These are phyloP conservation scores for Coemansia sp. DNA, from an alignment of 192 early-diverging fungal genomes.

Conservation along the genomic window DNA sequence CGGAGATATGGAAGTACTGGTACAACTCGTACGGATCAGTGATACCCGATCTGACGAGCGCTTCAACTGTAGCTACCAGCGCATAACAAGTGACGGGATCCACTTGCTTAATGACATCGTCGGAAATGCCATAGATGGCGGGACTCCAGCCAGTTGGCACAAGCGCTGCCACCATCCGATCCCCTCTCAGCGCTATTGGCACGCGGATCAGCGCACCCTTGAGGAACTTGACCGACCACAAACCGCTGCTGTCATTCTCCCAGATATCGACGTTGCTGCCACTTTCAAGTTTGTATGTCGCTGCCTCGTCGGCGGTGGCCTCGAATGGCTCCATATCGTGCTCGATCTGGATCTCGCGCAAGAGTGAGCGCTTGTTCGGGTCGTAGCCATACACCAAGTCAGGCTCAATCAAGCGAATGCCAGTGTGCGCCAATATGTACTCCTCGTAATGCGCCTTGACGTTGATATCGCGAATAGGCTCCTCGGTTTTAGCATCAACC, in stretches of 20 bases:
- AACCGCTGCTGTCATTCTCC: constrained; percentile 44
- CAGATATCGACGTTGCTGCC: constrained; percentile 72
- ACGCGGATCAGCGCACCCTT: constrained; percentile 88
- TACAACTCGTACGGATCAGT: constrained; percentile 97
- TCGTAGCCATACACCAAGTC: constrained; percentile 84
- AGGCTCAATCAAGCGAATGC: constrained; percentile 74
- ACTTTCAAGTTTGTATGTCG: constrained; percentile 80
- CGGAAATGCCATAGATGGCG: constrained; percentile 85
- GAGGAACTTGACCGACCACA: constrained; percentile 76
- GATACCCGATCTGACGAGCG: constrained; percentile 84
- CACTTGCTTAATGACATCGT: constrained; percentile 86
- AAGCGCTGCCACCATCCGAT: constrained; percentile 81
- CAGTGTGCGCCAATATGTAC: constrained; percentile 79
- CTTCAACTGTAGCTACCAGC: constrained; percentile 89
- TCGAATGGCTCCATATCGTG: constrained; percentile 89
- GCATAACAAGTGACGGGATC: constrained; percentile 85
- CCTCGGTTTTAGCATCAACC: constrained; percentile 83
- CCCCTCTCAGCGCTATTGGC: constrained; percentile 83
- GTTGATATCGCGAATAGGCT: constrained; percentile 84
- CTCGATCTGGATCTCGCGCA: constrained; percentile 89
- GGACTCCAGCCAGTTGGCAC: constrained; percentile 94
- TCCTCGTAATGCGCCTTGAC: constrained; percentile 90
- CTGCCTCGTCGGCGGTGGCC: constrained; percentile 82
- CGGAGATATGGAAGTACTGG: constrained; percentile 92
- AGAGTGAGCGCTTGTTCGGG: constrained; percentile 76